These are phyloP conservation scores for Xerocomellus chrysenteron DNA, from an alignment of 768 basidiomycete genomes.

Conservation along the genomic window DNA sequence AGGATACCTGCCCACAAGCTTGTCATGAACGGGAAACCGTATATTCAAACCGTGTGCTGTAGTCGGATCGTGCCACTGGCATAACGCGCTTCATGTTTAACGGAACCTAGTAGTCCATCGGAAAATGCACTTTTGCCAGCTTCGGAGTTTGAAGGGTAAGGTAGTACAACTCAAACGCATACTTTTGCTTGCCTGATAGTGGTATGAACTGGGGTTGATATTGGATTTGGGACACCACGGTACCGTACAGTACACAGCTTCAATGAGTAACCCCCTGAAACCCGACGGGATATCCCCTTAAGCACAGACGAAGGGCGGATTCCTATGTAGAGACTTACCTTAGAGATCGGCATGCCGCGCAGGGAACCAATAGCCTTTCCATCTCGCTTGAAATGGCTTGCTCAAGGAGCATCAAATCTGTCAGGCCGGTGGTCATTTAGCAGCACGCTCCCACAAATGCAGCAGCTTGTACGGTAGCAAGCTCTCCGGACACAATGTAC, in stretches of 20 bases:
- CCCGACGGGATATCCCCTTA: conserved; percentile 29
- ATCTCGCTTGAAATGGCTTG: conserved; percentile 33
- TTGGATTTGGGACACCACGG: conserved; percentile 35
- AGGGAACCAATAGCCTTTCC: conserved; percentile 38
- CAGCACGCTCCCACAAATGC: conserved; percentile 43
- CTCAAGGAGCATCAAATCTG: conserved; percentile 38
- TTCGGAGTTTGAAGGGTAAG: conserved; percentile 40
- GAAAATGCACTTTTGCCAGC: conserved; percentile 29
- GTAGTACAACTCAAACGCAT: conserved; percentile 20
- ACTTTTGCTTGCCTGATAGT: conserved; percentile 22
- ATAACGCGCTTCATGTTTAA: conserved; percentile 27
- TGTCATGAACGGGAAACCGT: not conserved
- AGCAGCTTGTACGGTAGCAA: conserved; percentile 33
- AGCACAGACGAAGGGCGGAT: not conserved
- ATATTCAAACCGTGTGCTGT: conserved; percentile 1
- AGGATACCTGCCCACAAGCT: not conserved
- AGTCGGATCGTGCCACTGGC: conserved; percentile 20
- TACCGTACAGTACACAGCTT: conserved; percentile 21
- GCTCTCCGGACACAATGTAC: conserved; percentile 24
- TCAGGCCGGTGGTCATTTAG: conserved; percentile 31
- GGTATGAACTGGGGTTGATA: conserved; percentile 14
- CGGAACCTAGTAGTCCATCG: conserved; percentile 26
- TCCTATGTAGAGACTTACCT: conserved; percentile 20
- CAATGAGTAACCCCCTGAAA: conserved; percentile 17
- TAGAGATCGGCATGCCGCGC: conserved; percentile 34